A percentile compares a stretch with the other conserved stretches of the same genome.
phyloP scores from a whole-genome alignment of 2,329 filamentous ascomycete species.

The Metarhizium guizhouense region DNA sequence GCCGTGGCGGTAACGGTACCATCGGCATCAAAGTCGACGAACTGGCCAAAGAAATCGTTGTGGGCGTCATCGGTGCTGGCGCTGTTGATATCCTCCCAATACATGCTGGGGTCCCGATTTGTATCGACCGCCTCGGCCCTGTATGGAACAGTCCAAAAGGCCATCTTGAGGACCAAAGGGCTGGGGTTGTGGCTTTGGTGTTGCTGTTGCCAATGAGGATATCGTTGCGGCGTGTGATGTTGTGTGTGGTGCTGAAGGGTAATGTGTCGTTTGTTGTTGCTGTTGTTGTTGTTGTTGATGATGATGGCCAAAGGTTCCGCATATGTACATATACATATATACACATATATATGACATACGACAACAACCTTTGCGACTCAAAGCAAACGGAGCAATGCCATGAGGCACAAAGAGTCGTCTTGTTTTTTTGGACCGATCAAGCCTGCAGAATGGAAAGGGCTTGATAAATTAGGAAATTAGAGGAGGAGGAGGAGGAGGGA shows the following conservation, averaged over 20 bases:
- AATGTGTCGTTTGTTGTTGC: not conserved
- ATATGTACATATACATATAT: not conserved
- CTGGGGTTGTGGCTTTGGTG: not conserved
- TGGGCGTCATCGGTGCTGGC: conserved; percentile 18
- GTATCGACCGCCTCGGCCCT: conserved; percentile 24
- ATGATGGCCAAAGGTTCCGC: not conserved
- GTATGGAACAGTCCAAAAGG: conserved; percentile 27
- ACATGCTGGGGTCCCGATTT: conserved; percentile 25
- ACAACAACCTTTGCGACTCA: not conserved
- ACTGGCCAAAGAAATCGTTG: conserved; percentile 28
- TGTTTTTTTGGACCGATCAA: not conserved
- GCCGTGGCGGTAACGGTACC: conserved; percentile 13
- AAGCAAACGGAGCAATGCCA: not conserved
- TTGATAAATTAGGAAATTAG: not conserved
- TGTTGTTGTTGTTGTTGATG: not conserved
- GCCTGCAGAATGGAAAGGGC: not conserved
- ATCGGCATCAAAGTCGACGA: conserved; percentile 26
- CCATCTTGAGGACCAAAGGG: conserved; percentile 16
- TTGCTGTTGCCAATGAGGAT: not conserved
- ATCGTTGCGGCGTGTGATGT: not conserved
- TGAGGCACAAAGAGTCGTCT: not conserved
- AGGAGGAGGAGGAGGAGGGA: not conserved
- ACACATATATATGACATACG: not conserved
- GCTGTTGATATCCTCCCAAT: conserved; percentile 25
- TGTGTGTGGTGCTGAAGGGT: not conserved